Evolutionary conservation across 441 rosid species (phyloP).

Genomic region (Brassica hybrid): DNA sequence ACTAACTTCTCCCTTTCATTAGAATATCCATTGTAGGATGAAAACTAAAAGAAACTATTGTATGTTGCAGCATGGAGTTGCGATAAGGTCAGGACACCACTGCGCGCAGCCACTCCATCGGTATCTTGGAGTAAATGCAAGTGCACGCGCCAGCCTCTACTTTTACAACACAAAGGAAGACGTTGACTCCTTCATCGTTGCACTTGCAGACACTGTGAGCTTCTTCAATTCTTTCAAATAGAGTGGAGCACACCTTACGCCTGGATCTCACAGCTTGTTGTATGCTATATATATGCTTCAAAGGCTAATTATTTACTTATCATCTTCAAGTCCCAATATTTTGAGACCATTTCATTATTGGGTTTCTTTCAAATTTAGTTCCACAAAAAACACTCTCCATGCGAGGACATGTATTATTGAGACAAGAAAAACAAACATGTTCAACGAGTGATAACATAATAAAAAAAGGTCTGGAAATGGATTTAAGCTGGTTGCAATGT

Average conservation of each 20-base stretch:
- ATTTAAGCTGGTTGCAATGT: constrained; percentile 17
- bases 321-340: constrained; percentile 12
- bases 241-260: constrained; percentile 6
- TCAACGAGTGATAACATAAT: background rate
- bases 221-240: constrained; percentile 80
- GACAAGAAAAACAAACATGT: constrained; percentile 30
- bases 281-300: constrained; percentile 10
- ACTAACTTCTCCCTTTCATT: background rate
- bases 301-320: background rate
- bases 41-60: constrained; percentile 20
- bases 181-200: constrained; percentile 68
- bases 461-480: constrained; percentile 14
- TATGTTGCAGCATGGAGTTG: constrained; percentile 88
- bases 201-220: constrained; percentile 74
- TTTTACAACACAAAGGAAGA: constrained; percentile 92
- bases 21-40: background rate
- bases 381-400: constrained; percentile 16
- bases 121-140: constrained; percentile 73
- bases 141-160: constrained; percentile 93
- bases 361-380: constrained; percentile 9
- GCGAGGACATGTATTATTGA: constrained; percentile 26
- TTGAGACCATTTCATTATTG: background rate
- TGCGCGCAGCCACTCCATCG: constrained; percentile 96
- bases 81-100: constrained; percentile 96
- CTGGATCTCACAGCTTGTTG: constrained; percentile 15